phyloP scores from a whole-genome alignment of 108 stramenopile genomes.

The Cyclostephanos tholiformis region DNA sequence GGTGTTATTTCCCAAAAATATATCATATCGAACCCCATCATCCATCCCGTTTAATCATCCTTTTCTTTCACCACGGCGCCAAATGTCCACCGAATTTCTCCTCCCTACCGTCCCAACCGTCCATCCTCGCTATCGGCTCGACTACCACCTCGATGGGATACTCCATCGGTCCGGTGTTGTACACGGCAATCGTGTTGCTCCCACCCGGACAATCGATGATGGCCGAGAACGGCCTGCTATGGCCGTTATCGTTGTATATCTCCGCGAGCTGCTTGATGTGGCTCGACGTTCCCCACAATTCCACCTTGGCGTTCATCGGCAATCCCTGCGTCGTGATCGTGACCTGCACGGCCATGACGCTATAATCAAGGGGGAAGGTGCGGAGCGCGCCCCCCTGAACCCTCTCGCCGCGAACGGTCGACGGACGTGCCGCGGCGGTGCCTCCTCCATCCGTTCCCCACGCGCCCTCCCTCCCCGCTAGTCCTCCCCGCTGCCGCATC shows the following conservation, averaged over 20 bases:
- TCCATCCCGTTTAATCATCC: too few relatives aligned
- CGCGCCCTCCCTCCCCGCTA: conserved; percentile 30
- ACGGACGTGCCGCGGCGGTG: too few relatives aligned
- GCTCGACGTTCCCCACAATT: conserved; percentile 39
- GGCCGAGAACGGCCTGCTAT: conserved; percentile 36
- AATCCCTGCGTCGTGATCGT: conserved; percentile 43
- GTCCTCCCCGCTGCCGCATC: not conserved
- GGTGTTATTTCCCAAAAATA: too few relatives aligned
- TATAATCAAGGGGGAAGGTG: conserved; percentile 45
- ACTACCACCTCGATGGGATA: conserved; percentile 44
- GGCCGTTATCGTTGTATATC: conserved; percentile 50
- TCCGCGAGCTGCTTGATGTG: conserved; percentile 51
- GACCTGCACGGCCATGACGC: conserved; percentile 42
- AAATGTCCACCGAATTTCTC: conserved; percentile 38
- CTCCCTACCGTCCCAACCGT: conserved; percentile 40
- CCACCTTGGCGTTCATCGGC: conserved; percentile 51
- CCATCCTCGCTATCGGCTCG: conserved; percentile 43
- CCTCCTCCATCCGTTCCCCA: conserved; percentile 26
- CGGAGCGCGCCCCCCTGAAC: conserved; percentile 47
- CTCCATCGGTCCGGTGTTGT: conserved; percentile 50
- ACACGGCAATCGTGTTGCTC: conserved; percentile 42
- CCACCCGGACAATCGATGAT: conserved; percentile 47
- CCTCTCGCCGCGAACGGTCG: conserved; percentile 20
- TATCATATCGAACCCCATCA: too few relatives aligned
- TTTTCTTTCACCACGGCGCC: conserved; percentile 31